Evolutionary conservation across 805 yeast genomes (phyloP).

Genomic region (Kregervanrija pseudodelftensis): DNA sequence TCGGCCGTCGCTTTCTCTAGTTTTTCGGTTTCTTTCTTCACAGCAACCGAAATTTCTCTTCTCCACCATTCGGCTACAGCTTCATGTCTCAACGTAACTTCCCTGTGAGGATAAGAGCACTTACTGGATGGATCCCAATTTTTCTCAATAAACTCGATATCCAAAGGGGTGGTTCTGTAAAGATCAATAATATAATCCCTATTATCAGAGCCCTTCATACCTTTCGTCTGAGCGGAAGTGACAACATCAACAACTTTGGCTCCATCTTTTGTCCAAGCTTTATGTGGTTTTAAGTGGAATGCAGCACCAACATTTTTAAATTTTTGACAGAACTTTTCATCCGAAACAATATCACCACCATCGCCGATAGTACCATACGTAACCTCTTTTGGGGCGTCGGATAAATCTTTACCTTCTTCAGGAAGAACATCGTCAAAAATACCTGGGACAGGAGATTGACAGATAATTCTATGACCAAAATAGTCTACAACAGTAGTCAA

Average conservation of each 20-base stretch:
- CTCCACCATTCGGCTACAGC: constrained; percentile 90
- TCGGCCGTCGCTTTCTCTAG: constrained; percentile 19
- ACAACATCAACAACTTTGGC: constrained; percentile 40
- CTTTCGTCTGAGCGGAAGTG: constrained; percentile 76
- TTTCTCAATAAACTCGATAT: constrained; percentile 66
- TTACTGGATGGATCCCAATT: constrained; percentile 36
- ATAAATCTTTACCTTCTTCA: constrained; percentile 28
- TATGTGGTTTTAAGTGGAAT: constrained; percentile 71
- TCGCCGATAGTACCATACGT: constrained; percentile 72
- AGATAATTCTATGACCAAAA: constrained; percentile 79
- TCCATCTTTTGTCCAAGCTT: constrained; percentile 42
- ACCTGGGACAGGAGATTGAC: constrained; percentile 97
- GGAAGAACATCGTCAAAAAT: constrained; percentile 46
- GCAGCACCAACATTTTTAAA: constrained; percentile 60
- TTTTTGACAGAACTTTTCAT: constrained; percentile 45
- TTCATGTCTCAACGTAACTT: constrained; percentile 74
- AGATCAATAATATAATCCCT: constrained; percentile 80
- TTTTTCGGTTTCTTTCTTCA: constrained; percentile 44
- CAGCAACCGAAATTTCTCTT: constrained; percentile 47
- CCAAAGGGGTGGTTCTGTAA: constrained; percentile 78
- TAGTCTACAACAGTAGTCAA: constrained; percentile 85
- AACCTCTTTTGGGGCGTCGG: constrained; percentile 40
- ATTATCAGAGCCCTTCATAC: constrained; percentile 78
- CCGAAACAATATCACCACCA: constrained; percentile 39
- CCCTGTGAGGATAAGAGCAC: constrained; percentile 76